Evolutionary conservation across 768 basidiomycete species (phyloP).

Genomic region (Pholiota microspora): DNA sequence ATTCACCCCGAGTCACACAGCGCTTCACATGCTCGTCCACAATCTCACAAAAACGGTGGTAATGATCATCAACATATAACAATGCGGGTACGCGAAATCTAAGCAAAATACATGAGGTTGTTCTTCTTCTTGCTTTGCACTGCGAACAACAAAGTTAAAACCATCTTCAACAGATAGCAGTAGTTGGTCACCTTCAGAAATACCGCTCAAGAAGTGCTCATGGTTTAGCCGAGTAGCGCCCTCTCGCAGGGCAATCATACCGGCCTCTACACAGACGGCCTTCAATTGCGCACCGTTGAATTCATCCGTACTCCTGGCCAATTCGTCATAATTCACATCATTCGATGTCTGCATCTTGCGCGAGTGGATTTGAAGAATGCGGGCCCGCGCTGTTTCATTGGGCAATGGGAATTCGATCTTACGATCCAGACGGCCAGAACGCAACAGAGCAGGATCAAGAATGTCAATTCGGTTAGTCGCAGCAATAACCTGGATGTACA

Average conservation of each 20-base stretch:
- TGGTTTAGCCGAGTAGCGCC: constrained; percentile 87
- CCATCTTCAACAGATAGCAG: constrained; percentile 2
- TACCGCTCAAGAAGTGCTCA: constrained; percentile 94
- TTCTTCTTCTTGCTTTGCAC: constrained; percentile 99
- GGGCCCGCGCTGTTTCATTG: constrained; percentile 93
- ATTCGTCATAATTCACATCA: constrained; percentile 96
- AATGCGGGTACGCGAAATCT: constrained; percentile 23
- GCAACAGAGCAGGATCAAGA: constrained; percentile 95
- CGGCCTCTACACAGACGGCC: constrained; percentile 98
- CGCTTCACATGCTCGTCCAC: not conserved
- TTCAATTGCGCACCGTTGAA: constrained; percentile 98
- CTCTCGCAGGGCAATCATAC: constrained; percentile 96
- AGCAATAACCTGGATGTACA: constrained; percentile 77
- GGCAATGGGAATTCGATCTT: constrained; percentile 99
- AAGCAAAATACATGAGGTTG: constrained; percentile 91
- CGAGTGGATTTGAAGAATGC: constrained; percentile 95
- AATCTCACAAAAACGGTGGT: not conserved
- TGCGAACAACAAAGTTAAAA: constrained; percentile 35
- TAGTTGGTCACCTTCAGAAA: constrained; percentile 67
- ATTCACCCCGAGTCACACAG: not conserved
- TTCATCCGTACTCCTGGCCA: constrained; percentile 96
- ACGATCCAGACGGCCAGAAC: constrained; percentile 94
- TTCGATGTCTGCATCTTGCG: constrained; percentile 88
- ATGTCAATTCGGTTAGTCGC: constrained; percentile 99
- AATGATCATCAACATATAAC: constrained; percentile 1